Base-by-base conservation (phyloP, 257 asterid genomes). In the Jaltomata sinuosa region DNA sequence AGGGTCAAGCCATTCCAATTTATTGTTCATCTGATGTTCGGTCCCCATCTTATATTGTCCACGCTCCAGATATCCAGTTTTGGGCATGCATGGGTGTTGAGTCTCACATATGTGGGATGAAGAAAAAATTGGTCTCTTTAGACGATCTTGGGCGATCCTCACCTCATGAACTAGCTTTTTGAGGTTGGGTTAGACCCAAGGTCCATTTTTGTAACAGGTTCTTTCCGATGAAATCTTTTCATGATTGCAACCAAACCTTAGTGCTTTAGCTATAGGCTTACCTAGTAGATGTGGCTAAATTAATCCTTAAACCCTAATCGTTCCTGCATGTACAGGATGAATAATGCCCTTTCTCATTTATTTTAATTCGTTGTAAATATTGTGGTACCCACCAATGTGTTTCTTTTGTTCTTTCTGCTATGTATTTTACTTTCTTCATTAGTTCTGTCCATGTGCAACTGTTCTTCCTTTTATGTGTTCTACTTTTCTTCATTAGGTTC, bases 401-500 rank as follows among this genome's bases (percentile, higher is more conserved):
- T 67, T 59, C 18, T 76, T 27, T 76, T 74, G 38, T 84, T 80
- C 54, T 82, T 57, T 64, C 36, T 67, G 32, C 36, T 40, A 21
- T 80, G 82, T 79, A 81, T 47, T 83, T 65, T 81, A 22, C 61
- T 25, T 5, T 84, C 38, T 25, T 83, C 45, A 77, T 49, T 47
- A 27, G 64, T 65, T 61, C 29, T 83, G 83, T 11, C 84, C 61
- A 87, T 81, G 36, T 78, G 54, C 55, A 84, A 22, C 32, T 15
- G 55, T 85, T 84, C 86, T 71, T 27, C 84, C 74, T 68, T 68
- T 3, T 36, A 22, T 76, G 74, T 45, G 65, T 89, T 80, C 34
- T 81, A 45, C 53, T 85, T 49, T 32, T 84, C 86, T 88, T 85
- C 83, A 57, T 89, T 79, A 97, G 99, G 97, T 94, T 87, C 88